Evolutionary conservation across 257 asterid species (phyloP).

Genomic region (Petrea volubilis): DNA sequence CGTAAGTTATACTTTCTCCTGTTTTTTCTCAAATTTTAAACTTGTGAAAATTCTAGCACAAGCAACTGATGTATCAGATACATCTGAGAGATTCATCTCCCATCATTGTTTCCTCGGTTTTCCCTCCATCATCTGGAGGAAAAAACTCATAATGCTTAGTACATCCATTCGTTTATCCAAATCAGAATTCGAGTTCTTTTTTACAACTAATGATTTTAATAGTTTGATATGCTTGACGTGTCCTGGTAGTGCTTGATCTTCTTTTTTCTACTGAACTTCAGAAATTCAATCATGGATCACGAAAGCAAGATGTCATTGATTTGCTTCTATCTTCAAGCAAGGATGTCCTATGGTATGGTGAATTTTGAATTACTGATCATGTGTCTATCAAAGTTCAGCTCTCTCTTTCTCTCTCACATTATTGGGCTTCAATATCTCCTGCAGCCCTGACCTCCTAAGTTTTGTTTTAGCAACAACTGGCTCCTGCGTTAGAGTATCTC

Average conservation of each 20-base stretch:
- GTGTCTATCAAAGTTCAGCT: conserved; percentile 9
- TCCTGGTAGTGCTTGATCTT: conserved; percentile 17
- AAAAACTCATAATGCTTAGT: not conserved
- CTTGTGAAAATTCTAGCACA: not conserved
- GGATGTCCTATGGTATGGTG: conserved; percentile 59
- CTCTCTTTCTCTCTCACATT: conserved; percentile 13
- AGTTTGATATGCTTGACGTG: conserved; percentile 10
- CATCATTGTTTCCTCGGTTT: not conserved
- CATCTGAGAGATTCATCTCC: not conserved
- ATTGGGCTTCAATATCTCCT: conserved; percentile 27
- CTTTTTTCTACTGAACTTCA: conserved; percentile 33
- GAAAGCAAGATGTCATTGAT: conserved; percentile 67
- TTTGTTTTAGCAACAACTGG: conserved; percentile 58
- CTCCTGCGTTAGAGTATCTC: conserved; percentile 63
- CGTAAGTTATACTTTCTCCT: not conserved
- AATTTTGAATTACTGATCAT: conserved; percentile 14
- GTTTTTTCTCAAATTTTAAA: not conserved
- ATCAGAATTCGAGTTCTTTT: not conserved
- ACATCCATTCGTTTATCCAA: conserved; percentile 1
- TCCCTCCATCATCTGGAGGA: not conserved
- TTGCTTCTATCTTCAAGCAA: conserved; percentile 55
- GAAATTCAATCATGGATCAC: conserved; percentile 53
- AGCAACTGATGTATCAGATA: not conserved
- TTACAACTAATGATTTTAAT: conserved; percentile 1
- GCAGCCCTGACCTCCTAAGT: conserved; percentile 62